Conservation (phyloP, 352 stramenopile species). For the Phytopythium delawarense region DNA sequence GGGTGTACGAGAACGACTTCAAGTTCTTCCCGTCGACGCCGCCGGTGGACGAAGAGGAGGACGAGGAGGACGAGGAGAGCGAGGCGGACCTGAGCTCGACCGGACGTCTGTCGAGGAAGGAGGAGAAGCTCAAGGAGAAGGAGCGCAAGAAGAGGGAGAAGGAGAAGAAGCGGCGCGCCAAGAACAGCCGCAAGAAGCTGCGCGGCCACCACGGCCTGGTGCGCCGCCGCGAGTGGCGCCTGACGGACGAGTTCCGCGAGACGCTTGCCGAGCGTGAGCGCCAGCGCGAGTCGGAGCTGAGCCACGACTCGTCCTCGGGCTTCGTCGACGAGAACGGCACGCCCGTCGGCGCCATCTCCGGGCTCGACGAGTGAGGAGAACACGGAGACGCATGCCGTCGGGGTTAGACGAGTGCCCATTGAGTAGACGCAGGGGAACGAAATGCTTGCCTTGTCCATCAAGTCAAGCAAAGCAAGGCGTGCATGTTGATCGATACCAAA, state of each 20-base stretch:
- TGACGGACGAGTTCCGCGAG: conserved; percentile 54
- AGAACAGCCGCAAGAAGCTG: conserved; percentile 42
- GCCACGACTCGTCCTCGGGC: conserved; percentile 31
- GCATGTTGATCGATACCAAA: neutral
- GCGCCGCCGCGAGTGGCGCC: conserved; percentile 63
- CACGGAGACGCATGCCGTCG: too few species aligned
- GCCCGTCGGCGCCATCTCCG: conserved; percentile 4
- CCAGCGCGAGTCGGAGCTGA: conserved; percentile 23
- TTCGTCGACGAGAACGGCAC: conserved; percentile 33
- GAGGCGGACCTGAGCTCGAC: neutral
- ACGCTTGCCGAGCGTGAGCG: conserved; percentile 22
- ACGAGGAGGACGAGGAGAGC: conserved; percentile 17
- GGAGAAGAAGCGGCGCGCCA: conserved; percentile 18
- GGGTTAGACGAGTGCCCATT: too few species aligned
- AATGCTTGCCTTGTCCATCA: too few species aligned
- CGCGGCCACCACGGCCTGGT: conserved; percentile 63
- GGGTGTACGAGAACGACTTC: conserved; percentile 86
- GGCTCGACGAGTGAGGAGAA: neutral
- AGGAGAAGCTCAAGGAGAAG: conserved; percentile 4
- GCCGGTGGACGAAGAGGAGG: conserved; percentile 20
- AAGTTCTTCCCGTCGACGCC: conserved; percentile 63
- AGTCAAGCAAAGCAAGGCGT: too few species aligned
- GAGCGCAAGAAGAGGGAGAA: conserved; percentile 11
- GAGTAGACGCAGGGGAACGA: too few species aligned
- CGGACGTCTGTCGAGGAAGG: neutral